phyloP scores from a whole-genome alignment of 2,329 filamentous ascomycete species.

The Incumbomyces lentus region DNA sequence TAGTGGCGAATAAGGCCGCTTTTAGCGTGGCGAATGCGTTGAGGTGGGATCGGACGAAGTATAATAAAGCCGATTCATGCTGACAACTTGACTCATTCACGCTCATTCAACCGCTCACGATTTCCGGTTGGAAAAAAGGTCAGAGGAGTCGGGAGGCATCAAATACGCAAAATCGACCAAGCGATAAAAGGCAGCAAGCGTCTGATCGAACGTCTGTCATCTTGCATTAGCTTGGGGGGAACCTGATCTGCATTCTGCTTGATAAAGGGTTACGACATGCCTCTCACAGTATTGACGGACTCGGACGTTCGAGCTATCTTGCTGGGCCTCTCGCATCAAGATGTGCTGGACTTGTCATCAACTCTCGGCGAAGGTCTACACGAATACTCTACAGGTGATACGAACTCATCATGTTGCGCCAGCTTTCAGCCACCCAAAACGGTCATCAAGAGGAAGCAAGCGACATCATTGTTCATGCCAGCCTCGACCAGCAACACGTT shows the following conservation, averaged over 20 bases:
- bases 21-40: too few relatives aligned
- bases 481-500: conserved; percentile 49
- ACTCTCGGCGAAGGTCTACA: conserved; percentile 51
- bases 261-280: conserved; percentile 43
- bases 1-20: too few relatives aligned
- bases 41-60: too few relatives aligned
- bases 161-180: too few relatives aligned
- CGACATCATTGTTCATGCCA: conserved; percentile 58
- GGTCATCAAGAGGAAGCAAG: conserved; percentile 50
- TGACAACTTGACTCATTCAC: too few relatives aligned
- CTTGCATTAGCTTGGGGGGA: too few relatives aligned
- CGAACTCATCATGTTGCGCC: conserved; percentile 48
- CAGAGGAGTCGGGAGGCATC: too few relatives aligned
- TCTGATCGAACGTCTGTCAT: too few relatives aligned
- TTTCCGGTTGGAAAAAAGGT: too few relatives aligned
- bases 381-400: conserved; percentile 54
- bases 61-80: too few relatives aligned
- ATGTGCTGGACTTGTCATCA: conserved; percentile 47
- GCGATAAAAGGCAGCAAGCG: too few relatives aligned
- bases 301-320: conserved; percentile 46
- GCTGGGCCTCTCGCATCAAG: conserved; percentile 45
- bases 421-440: conserved; percentile 54
- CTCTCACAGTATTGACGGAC: conserved; percentile 50
- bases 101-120: too few relatives aligned
- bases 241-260: background rate